Base-by-base conservation (phyloP, 345 rosid genomes). In the Nasturtium officinale region DNA sequence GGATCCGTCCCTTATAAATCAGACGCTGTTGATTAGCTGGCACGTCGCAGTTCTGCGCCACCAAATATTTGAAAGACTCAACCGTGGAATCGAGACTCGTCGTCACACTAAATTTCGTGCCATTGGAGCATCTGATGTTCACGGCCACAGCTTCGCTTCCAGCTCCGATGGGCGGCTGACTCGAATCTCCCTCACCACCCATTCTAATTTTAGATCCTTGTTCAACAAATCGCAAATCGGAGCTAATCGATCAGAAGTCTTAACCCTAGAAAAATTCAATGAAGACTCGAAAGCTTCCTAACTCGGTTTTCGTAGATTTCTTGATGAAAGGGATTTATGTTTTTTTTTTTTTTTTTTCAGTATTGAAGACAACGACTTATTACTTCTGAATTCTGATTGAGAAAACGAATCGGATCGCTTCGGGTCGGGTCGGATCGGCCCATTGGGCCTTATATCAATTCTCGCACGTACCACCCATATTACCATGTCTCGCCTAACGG, bases 1-100 rank as follows among this genome's bases (percentile, higher is more conserved):
- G 80, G 72, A 90, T 88, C 65, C 96, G 94, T 7, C 96, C 94
- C 65, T 86, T 90, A 69, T 88, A 90, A 81, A 90, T 90, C 87
- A 90, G 64, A 5, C 91, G 82, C 78, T 88, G 96, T 74, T 88
- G 93, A 67, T 88, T 82, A 28, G 91, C 86, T 17, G 91, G 91
- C 13, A 85, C 78, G 16, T 86, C 93, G 69, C 88, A 85, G 71
- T 67, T 85, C 79, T 74, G 82, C 12, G 92, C 87, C 78, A 87
- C 74, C 35, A 86, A 28, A 21, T 64, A 79, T 71, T 89, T 89
- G 80, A 89, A 86, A 2, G 71, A 77, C 75, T 53, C 90, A 23
- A 87, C 88, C 17, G 86, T 79, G 17, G 89, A 85, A 26, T 83
- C 86, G 30, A 91, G 48, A 33, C 65, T 78, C 70, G 88, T 73